These are phyloP conservation scores for Ophiostoma himal-ulmi DNA, from an alignment of 2,329 filamentous ascomycete genomes.

Conservation along the genomic window DNA sequence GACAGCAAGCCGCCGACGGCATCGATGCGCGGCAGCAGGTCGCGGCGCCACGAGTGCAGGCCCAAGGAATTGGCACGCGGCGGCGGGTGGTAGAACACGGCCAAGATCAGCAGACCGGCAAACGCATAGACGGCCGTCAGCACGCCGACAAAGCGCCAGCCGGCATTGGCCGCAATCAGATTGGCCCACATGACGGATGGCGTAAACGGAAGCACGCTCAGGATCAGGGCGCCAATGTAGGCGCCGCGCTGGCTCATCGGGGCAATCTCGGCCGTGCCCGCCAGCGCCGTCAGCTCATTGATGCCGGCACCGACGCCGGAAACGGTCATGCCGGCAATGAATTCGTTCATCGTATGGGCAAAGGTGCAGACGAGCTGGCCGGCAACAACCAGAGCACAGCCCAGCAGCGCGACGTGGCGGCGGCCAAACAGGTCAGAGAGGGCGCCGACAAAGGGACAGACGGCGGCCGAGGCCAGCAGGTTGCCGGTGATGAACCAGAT, in stretches of 20 bases:
- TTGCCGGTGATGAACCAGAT: slow-evolving; percentile 55
- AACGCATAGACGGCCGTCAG: slow-evolving; percentile 48
- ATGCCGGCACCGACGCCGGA: slow-evolving; percentile 61
- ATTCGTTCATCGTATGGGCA: slow-evolving; percentile 53
- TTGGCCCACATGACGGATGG: slow-evolving; percentile 58
- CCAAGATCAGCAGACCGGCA: slow-evolving; percentile 46
- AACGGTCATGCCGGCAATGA: slow-evolving; percentile 51
- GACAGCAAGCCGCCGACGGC: slow-evolving; percentile 47
- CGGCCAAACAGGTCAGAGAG: slow-evolving; percentile 59
- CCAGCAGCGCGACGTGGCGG: slow-evolving; percentile 52
- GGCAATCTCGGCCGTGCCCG: slow-evolving; percentile 62
- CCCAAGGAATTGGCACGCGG: slow-evolving; percentile 39
- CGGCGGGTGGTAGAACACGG: slow-evolving; percentile 50
- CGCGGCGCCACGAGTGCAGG: slow-evolving; percentile 33
- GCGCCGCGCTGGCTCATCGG: slow-evolving; percentile 58
- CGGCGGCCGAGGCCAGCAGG: slow-evolving; percentile 50
- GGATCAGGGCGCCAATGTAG: slow-evolving; percentile 55
- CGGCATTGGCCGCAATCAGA: slow-evolving; percentile 41
- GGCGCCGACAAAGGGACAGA: slow-evolving; percentile 60
- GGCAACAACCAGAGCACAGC: slow-evolving; percentile 48
- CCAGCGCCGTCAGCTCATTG: slow-evolving; percentile 62
- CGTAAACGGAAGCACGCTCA: slow-evolving; percentile 58
- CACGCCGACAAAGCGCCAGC: slow-evolving; percentile 51
- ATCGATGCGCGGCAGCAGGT: slow-evolving; percentile 44
- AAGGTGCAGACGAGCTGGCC: slow-evolving; percentile 56